Evolutionary conservation across 192 early-diverging fungal genomes (phyloP), one percentile per base, ranked within the genome.

Genomic region (Backusella sp.): DNA sequence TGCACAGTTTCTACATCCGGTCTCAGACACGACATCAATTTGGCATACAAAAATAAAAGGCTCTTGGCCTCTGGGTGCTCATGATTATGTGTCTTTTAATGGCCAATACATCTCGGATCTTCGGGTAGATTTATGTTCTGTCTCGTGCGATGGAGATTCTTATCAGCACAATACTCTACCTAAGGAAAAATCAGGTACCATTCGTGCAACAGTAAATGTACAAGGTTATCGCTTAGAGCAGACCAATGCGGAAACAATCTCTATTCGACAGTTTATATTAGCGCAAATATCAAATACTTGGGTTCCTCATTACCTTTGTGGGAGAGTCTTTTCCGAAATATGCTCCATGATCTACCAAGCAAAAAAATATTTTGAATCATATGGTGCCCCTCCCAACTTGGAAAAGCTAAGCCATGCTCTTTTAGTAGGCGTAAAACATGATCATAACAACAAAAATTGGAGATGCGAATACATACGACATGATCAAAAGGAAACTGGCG

Each of bases 41-140:
- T 77, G 68, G 37, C 83, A 87, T 65, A 75, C 82, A 7, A 75
- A 84, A 34, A 42, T 85, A 30, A 87, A 85, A 70, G 84, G 81
- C 41, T 76, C 82, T 23, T 87, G 86, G 86, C 81, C 84, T 23
- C 23, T 59, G 19, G 72, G 70, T 65, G 21, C 78, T 1, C 69
- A 35, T 17, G 78, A 75, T 17, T 80, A 75, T 65, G 53, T 80
- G 12, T n/a, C 42, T 17, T 49, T 80, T 68, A 23, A 42, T 19
- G 37, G 74, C 7, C 41, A 75, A 15, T 80, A 80, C 26, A 62
- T 36, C 21, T 79, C 77, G 5, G 14, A 41, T n/a, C 44, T 56
- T 8, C 68, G 77, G 19, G 56, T 79, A 5, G 73, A 79, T 65
- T 12, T 79, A 21, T 73, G 72, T 44, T 15, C 77, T 1, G 74